Evolutionary conservation across 805 yeast genomes (phyloP).

Genomic region (Candida vartiovaarae): DNA sequence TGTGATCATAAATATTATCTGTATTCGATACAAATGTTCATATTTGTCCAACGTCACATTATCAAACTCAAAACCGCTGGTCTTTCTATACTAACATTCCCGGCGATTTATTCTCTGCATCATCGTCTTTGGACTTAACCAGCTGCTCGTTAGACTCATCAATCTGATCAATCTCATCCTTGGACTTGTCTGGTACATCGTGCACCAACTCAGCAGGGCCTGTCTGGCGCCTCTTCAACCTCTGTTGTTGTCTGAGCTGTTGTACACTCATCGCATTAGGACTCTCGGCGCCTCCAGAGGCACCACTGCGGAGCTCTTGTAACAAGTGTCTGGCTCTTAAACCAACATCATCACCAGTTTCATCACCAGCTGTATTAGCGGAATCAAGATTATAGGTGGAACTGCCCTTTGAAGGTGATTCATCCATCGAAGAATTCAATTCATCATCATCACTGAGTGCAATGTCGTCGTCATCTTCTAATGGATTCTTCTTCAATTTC

Average conservation of each 20-base stretch:
- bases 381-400: neutral
- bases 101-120: too few species aligned
- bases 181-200: too few species aligned
- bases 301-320: conserved; percentile 44
- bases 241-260: conserved; percentile 35
- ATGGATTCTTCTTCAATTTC: conserved; percentile 27
- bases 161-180: too few species aligned
- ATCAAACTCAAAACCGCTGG: too few species aligned
- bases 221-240: conserved; percentile 21
- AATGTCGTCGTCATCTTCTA: conserved; percentile 13
- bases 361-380: conserved; percentile 11
- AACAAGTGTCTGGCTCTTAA: conserved; percentile 57
- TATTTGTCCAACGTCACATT: too few species aligned
- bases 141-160: too few species aligned
- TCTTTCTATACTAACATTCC: too few species aligned
- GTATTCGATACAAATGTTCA: too few species aligned
- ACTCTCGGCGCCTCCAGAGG: conserved; percentile 21
- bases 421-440: conserved; percentile 3
- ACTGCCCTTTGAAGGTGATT: conserved; percentile 13
- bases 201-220: neutral
- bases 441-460: conserved; percentile 5
- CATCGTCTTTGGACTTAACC: too few species aligned
- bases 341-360: conserved; percentile 38
- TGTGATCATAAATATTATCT: too few species aligned
- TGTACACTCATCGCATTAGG: conserved; percentile 34